Conservation (phyloP, 1,284 basidiomycete species). For the Boletus semigastroideus region DNA sequence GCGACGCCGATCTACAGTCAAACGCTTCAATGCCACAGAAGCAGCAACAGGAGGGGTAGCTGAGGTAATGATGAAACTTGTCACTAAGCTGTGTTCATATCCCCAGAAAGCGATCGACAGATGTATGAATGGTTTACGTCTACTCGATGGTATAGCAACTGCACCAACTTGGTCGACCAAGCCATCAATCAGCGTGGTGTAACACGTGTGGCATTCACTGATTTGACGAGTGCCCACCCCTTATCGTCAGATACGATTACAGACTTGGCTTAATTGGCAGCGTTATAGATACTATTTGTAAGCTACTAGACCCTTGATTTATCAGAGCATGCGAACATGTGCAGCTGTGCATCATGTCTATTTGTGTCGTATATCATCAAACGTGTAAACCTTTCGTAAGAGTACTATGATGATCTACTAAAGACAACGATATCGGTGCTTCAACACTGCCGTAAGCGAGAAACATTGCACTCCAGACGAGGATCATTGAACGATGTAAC, state of each 20-base stretch:
- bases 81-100: conserved; percentile 18
- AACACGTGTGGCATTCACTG: conserved; percentile 22
- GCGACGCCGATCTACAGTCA: conserved; percentile 10
- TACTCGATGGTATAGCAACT: conserved; percentile 7
- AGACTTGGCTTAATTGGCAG: conserved; percentile 4
- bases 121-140: conserved; percentile 8
- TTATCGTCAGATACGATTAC: conserved; percentile 32
- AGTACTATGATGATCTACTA: background rate
- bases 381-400: conserved; percentile 8
- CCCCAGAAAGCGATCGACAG: conserved; percentile 29
- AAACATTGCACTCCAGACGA: background rate
- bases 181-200: conserved; percentile 11
- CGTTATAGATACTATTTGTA: background rate
- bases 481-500: background rate
- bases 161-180: conserved; percentile 1
- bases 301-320: background rate
- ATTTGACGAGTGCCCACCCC: conserved; percentile 13
- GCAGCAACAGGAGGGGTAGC: background rate
- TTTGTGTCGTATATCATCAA: conserved; percentile 13
- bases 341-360: background rate
- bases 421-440: background rate
- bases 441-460: background rate
- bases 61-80: conserved; percentile 25
- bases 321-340: background rate
- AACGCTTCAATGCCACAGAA: conserved; percentile 13